Percentiles rank a stretch among this genome's conserved stretches.
Evolutionary conservation across 2,329 filamentous ascomycete genomes (phyloP).

Genomic region (Leptoxyphium fumago): DNA sequence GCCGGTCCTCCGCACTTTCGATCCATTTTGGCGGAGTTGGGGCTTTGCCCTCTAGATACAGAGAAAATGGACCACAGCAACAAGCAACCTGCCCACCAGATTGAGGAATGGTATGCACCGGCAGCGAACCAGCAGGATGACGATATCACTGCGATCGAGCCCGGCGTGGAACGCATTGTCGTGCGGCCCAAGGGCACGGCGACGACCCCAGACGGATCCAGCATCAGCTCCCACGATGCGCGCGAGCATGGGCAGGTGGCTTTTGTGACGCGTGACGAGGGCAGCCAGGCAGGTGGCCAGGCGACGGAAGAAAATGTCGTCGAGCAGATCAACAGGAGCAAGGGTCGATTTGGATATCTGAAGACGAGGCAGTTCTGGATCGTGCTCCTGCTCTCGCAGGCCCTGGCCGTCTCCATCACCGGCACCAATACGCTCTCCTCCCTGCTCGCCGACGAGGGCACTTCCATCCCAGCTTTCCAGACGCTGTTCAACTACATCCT

Average conservation of each 20-base stretch:
- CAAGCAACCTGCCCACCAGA: conserved; percentile 1
- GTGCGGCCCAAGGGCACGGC: conserved; percentile 18
- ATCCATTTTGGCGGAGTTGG: not conserved
- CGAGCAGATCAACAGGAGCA: conserved; percentile 26
- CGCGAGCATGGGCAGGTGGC: conserved; percentile 23
- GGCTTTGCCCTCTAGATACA: not conserved
- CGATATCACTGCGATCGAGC: conserved; percentile 5
- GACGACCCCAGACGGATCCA: conserved; percentile 8
- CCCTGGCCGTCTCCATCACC: conserved; percentile 79
- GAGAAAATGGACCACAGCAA: not conserved
- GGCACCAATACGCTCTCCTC: conserved; percentile 81
- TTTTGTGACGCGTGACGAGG: conserved; percentile 14
- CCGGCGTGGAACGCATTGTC: conserved; percentile 14
- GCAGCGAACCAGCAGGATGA: conserved; percentile 1
- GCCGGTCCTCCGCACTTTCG: not conserved
- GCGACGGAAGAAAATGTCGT: conserved; percentile 22
- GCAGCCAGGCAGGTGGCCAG: conserved; percentile 9
- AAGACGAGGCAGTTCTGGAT: conserved; percentile 78
- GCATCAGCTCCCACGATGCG: conserved; percentile 7
- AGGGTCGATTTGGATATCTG: conserved; percentile 52
- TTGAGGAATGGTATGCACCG: not conserved
- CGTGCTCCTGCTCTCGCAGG: conserved; percentile 58
- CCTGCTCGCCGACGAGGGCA: conserved; percentile 52
- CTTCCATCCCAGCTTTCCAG: conserved; percentile 87
- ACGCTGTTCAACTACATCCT: conserved; percentile 89